Evolutionary conservation across 2,329 filamentous ascomycete species (phyloP).

Genomic region (Fusarium robinianum): DNA sequence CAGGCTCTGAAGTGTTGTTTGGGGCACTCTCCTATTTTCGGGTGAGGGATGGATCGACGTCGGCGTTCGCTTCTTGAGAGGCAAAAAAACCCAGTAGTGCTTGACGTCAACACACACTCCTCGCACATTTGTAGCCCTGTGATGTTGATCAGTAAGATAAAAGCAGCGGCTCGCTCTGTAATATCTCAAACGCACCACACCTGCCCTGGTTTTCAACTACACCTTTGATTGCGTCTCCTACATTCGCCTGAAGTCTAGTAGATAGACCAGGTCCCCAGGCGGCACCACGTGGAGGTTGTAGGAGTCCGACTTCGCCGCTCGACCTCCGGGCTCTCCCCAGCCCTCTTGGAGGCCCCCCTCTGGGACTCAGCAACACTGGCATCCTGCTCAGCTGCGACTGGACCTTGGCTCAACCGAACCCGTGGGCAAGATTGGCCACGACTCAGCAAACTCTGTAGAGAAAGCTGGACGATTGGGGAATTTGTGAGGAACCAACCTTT

Average conservation of each 20-base stretch:
- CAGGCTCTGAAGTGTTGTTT: too few relatives aligned
- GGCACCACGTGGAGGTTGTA: slow-evolving; percentile 14
- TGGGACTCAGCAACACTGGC: slow-evolving; percentile 1
- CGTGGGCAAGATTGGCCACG: slow-evolving; percentile 1
- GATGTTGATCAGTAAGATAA: too few relatives aligned
- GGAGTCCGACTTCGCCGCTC: slow-evolving; percentile 11
- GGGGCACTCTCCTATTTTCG: too few relatives aligned
- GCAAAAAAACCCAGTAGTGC: too few relatives aligned
- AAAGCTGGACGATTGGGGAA: slow-evolving; percentile 3
- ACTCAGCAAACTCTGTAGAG: slow-evolving; percentile 3
- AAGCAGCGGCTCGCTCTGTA: too few relatives aligned
- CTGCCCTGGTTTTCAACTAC: too few relatives aligned
- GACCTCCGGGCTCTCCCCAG: not conserved
- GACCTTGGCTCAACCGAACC: slow-evolving; percentile 3
- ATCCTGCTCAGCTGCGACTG: not conserved
- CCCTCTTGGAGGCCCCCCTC: slow-evolving; percentile 1
- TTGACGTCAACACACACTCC: too few relatives aligned
- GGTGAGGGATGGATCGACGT: too few relatives aligned
- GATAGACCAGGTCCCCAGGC: slow-evolving; percentile 7
- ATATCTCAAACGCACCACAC: too few relatives aligned
- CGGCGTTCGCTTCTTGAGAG: too few relatives aligned
- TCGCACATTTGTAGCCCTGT: too few relatives aligned
- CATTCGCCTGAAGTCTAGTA: slow-evolving; percentile 11
- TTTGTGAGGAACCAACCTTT: too few relatives aligned
- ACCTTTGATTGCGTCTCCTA: slow-evolving; percentile 8